These are phyloP conservation scores for Diaporthe australafricana DNA, from an alignment of 2,329 filamentous ascomycete genomes.

Conservation along the genomic window DNA sequence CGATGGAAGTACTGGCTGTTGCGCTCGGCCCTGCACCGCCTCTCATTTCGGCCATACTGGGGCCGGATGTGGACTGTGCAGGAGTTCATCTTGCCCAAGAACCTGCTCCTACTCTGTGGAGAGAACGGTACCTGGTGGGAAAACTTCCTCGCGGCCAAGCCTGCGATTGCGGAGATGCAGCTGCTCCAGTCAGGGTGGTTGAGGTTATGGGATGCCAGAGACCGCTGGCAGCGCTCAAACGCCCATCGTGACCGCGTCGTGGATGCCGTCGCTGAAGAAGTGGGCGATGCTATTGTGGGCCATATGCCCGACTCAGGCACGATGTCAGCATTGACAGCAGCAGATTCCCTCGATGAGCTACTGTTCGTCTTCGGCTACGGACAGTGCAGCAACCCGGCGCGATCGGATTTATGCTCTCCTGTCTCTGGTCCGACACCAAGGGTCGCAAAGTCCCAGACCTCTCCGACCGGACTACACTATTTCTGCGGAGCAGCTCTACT, in stretches of 20 bases:
- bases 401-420: conserved; percentile 28
- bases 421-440: conserved; percentile 7
- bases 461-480: conserved; percentile 31
- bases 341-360: conserved; percentile 19
- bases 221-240: conserved; percentile 17
- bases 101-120: conserved; percentile 26
- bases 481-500: conserved; percentile 21
- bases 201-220: conserved; percentile 13
- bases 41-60: conserved; percentile 31
- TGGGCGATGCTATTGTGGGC: background rate
- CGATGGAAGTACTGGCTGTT: background rate
- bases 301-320: background rate
- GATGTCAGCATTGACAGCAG: background rate
- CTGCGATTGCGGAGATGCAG: conserved; percentile 14
- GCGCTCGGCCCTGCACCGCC: background rate
- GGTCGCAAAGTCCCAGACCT: background rate
- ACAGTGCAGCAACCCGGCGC: conserved; percentile 26
- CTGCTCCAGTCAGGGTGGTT: conserved; percentile 21
- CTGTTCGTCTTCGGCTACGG: conserved; percentile 13
- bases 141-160: conserved; percentile 19
- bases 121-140: conserved; percentile 24
- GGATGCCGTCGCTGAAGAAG: background rate
- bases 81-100: conserved; percentile 28
- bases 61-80: conserved; percentile 35
- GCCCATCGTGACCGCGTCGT: background rate